phyloP scores from a whole-genome alignment of 108 stramenopile genomes.

The Craspedostauros australis region DNA sequence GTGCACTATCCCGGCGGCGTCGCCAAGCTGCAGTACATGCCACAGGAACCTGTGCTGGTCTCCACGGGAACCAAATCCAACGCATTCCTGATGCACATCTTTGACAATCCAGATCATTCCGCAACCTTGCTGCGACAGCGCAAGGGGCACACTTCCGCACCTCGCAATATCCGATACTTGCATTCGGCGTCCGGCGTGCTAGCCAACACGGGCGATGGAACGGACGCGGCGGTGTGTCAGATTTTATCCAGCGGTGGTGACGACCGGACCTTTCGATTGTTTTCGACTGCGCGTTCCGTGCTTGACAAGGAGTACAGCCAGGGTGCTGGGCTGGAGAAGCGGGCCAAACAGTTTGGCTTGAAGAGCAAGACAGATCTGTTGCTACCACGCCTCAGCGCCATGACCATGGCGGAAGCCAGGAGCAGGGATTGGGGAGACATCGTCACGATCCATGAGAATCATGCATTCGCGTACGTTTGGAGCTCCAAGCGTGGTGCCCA shows the following conservation, averaged over 20 bases:
- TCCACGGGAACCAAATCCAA: constrained; percentile 70
- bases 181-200: constrained; percentile 55
- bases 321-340: constrained; percentile 70
- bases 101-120: constrained; percentile 82
- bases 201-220: constrained; percentile 65
- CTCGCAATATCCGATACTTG: constrained; percentile 58
- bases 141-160: constrained; percentile 72
- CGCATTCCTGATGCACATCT: constrained; percentile 64
- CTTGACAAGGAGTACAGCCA: constrained; percentile 84
- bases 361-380: constrained; percentile 50
- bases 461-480: constrained; percentile 88
- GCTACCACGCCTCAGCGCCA: constrained; percentile 57
- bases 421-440: constrained; percentile 82
- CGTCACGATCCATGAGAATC: constrained; percentile 82
- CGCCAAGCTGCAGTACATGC: constrained; percentile 58
- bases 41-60: constrained; percentile 73
- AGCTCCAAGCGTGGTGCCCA: constrained; percentile 67
- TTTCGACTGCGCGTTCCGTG: constrained; percentile 74
- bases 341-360: constrained; percentile 59
- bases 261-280: constrained; percentile 69
- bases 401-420: constrained; percentile 56
- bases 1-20: constrained; percentile 72
- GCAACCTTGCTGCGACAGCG: constrained; percentile 64
- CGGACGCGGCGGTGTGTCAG: constrained; percentile 76
- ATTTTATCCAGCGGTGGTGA: constrained; percentile 57